These are phyloP conservation scores for Cardamine chenopodiifolia DNA, from an alignment of 345 rosid genomes.

Conservation along the genomic window DNA sequence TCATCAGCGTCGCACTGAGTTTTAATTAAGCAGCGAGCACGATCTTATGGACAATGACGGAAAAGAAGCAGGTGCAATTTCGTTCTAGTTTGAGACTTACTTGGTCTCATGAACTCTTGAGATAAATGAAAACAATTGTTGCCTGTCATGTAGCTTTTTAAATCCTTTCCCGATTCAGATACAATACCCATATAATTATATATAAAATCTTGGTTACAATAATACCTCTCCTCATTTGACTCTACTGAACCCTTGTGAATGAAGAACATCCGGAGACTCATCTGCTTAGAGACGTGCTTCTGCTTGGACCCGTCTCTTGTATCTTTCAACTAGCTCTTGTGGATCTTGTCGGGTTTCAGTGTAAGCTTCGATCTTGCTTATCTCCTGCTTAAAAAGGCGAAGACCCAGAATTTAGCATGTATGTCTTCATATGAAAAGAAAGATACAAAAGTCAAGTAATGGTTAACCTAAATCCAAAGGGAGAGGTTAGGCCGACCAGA, in stretches of 20 bases:
- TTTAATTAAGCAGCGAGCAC: conserved; percentile 26
- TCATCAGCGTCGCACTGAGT: not conserved
- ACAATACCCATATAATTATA: conserved; percentile 1
- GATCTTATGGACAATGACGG: conserved; percentile 6
- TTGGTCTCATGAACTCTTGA: conserved; percentile 21
- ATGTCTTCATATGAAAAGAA: not conserved
- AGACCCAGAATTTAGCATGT: conserved; percentile 10
- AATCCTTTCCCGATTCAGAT: not conserved
- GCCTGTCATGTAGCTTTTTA: conserved; percentile 20
- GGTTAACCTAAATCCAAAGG: conserved; percentile 73
- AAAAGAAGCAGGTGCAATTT: conserved; percentile 22
- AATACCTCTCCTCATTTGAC: too few species aligned
- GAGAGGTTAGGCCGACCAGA: conserved; percentile 69
- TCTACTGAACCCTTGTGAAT: not conserved
- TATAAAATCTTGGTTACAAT: not conserved
- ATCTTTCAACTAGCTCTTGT: conserved; percentile 56
- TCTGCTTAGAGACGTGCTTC: conserved; percentile 24
- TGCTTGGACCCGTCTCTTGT: conserved; percentile 50
- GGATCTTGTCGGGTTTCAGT: conserved; percentile 68
- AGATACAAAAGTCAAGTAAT: not conserved
- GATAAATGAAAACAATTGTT: conserved; percentile 19
- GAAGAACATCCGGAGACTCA: not conserved
- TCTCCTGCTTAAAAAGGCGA: conserved; percentile 49
- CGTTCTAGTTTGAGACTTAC: conserved; percentile 13
- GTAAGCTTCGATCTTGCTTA: conserved; percentile 72